Evolutionary conservation across 805 yeast genomes (phyloP).

Genomic region (Yarrowia yakushimensis): DNA sequence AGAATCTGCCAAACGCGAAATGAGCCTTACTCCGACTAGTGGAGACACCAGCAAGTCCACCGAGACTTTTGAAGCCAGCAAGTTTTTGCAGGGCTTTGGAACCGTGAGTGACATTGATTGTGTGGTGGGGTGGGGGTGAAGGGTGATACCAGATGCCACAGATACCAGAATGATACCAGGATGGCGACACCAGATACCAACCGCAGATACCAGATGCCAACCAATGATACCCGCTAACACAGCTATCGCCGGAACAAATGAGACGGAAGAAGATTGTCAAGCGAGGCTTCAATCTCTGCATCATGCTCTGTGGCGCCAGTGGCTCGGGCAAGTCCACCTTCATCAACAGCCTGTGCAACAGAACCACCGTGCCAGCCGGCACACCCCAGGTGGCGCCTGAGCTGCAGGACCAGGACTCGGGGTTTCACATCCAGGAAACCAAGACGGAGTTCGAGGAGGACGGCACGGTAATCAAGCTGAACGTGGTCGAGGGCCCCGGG

Average conservation of each 20-base stretch:
- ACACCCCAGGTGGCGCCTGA: not conserved
- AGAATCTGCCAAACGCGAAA: not conserved
- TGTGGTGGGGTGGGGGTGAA: no score
- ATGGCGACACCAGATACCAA: no score
- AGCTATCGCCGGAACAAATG: slow-evolving; percentile 37
- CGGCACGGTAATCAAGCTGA: slow-evolving; percentile 50
- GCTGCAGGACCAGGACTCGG: slow-evolving; percentile 25
- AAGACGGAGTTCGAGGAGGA: slow-evolving; percentile 54
- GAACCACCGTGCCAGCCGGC: slow-evolving; percentile 53
- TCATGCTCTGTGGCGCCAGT: slow-evolving; percentile 81
- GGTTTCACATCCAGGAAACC: slow-evolving; percentile 28
- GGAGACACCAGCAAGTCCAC: not conserved
- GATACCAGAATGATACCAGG: not conserved
- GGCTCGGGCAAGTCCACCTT: slow-evolving; percentile 92
- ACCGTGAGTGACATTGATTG: not conserved
- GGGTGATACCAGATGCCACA: not conserved
- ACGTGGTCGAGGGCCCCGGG: slow-evolving; percentile 69
- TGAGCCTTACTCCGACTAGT: slow-evolving; percentile 11
- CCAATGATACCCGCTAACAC: slow-evolving; percentile 14
- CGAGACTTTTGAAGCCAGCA: slow-evolving; percentile 17
- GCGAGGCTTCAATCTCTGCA: slow-evolving; percentile 46
- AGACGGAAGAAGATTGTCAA: slow-evolving; percentile 61
- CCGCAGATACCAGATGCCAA: no score
- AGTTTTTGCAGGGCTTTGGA: slow-evolving; percentile 3
- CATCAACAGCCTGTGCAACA: slow-evolving; percentile 84